These are phyloP conservation scores for Asparagopsis taxiformis DNA, from an alignment of 31 red algal species.

Conservation along the genomic window DNA sequence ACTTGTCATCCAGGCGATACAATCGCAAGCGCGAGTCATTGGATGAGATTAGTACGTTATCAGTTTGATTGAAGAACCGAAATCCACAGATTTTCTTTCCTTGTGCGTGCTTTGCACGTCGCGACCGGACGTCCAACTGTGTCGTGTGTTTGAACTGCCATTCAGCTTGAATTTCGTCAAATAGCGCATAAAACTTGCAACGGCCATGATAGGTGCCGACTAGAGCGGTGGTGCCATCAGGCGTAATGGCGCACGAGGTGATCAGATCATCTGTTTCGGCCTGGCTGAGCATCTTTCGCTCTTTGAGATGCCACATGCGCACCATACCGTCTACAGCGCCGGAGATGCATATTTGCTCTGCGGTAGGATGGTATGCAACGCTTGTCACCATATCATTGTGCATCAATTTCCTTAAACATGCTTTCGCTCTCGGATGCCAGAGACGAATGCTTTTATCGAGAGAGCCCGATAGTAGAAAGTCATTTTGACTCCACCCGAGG, in stretches of 20 bases:
- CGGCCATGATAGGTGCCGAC: constrained; percentile 73
- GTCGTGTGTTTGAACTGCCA: constrained; percentile 73
- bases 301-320: constrained; percentile 75
- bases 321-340: constrained; percentile 64
- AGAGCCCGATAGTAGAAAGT: constrained; percentile 72
- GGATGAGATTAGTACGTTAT: constrained; percentile 80
- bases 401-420: constrained; percentile 57
- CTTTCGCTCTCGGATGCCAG: constrained; percentile 69
- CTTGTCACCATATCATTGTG: constrained; percentile 81
- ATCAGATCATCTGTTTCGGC: constrained; percentile 73
- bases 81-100: constrained; percentile 87
- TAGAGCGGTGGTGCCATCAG: constrained; percentile 78
- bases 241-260: constrained; percentile 70
- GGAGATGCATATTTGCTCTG: constrained; percentile 80
- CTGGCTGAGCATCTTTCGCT: constrained; percentile 46
- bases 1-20: constrained; percentile 74
- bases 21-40: constrained; percentile 82
- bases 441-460: constrained; percentile 85
- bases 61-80: constrained; percentile 34
- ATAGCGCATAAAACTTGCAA: constrained; percentile 81
- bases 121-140: constrained; percentile 78
- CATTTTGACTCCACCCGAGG: constrained; percentile 72
- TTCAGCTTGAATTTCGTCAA: constrained; percentile 75
- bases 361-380: constrained; percentile 73
- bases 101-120: constrained; percentile 69